Evolutionary conservation across 306 rosid species (phyloP).

Genomic region (Carpinus fangiana): DNA sequence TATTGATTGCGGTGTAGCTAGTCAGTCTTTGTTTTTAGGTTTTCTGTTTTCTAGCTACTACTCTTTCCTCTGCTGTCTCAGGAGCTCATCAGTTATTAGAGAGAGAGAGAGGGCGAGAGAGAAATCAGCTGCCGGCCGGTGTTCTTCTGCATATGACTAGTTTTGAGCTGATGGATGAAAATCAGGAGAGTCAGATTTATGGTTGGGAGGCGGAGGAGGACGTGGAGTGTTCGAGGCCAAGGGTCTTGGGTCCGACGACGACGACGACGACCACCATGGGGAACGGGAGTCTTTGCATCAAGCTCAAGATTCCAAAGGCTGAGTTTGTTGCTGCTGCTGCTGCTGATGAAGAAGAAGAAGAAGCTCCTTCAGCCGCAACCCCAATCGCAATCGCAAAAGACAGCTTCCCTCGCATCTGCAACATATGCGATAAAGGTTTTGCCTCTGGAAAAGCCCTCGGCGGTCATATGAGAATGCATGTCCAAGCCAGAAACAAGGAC

Average conservation of each 20-base stretch:
- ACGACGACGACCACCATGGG: background rate
- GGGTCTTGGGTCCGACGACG: background rate
- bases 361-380: no score
- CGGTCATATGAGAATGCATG: slow-evolving; percentile 58
- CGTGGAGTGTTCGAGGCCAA: background rate
- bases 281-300: background rate
- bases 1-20: background rate
- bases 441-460: slow-evolving; percentile 49
- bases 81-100: background rate
- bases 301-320: slow-evolving; percentile 26
- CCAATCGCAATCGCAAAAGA: background rate
- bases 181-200: background rate
- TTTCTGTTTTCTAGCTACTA: background rate
- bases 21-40: background rate
- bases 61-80: background rate
- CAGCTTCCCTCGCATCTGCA: slow-evolving; percentile 11
- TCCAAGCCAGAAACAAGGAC: background rate
- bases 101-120: background rate
- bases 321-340: background rate
- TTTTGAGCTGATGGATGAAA: background rate
- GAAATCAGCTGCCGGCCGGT: background rate
- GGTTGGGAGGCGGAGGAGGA: background rate
- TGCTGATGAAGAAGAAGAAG: background rate
- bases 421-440: slow-evolving; percentile 34
- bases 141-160: background rate